Conservation (phyloP, 2,329 filamentous ascomycete species). For the Ophiostoma ulmi region DNA sequence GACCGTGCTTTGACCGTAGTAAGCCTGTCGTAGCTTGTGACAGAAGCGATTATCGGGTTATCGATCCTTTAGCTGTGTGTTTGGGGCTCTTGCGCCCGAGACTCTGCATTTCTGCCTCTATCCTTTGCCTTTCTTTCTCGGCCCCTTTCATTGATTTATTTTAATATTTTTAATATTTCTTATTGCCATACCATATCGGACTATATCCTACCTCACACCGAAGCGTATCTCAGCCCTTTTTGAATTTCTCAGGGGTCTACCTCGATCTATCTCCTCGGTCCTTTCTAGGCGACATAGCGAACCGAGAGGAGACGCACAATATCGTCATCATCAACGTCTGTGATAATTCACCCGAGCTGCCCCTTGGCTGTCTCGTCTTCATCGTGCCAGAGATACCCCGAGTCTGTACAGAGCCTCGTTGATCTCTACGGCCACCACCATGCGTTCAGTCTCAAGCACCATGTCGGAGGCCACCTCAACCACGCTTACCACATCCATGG, state of each 20-base stretch:
- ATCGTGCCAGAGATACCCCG: constrained; percentile 12
- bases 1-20: constrained; percentile 20
- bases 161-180: neutral
- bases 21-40: constrained; percentile 19
- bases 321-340: constrained; percentile 3
- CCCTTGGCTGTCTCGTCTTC: neutral
- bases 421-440: constrained; percentile 7
- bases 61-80: neutral
- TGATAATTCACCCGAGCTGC: constrained; percentile 21
- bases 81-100: too few species aligned
- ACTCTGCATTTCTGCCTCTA: too few species aligned
- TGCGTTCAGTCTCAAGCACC: constrained; percentile 17
- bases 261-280: neutral
- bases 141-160: neutral
- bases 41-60: constrained; percentile 16
- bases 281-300: constrained; percentile 13
- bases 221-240: neutral
- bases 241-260: neutral
- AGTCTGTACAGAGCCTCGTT: neutral
- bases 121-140: neutral
- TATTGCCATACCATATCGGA: neutral
- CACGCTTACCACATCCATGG: constrained; percentile 10
- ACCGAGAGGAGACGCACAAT: constrained; percentile 18
- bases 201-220: neutral
- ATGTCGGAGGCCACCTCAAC: constrained; percentile 17